Percentiles rank a stretch among this genome's conserved stretches.
Evolutionary conservation across 2,329 filamentous ascomycete genomes (phyloP).

Genomic region (Rutstroemia sp.): DNA sequence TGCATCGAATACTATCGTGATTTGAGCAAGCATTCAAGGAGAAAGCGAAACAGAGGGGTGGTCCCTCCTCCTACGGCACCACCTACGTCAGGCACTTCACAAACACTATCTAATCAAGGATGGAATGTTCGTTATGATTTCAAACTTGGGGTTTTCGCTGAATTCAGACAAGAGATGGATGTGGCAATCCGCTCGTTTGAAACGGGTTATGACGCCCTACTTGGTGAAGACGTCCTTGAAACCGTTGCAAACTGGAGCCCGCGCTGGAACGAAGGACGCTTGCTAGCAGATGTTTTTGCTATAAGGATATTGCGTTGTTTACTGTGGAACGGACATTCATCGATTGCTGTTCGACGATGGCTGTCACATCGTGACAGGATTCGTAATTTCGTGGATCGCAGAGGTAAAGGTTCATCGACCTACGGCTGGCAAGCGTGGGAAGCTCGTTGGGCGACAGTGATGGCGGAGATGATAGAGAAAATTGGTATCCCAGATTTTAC

Average conservation of each 20-base stretch:
- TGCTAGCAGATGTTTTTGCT: conserved; percentile 73
- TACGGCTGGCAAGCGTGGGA: conserved; percentile 97
- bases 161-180: conserved; percentile 91
- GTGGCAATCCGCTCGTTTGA: conserved; percentile 79
- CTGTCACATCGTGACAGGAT: conserved; percentile 67
- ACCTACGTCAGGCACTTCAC: conserved; percentile 75
- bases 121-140: conserved; percentile 96
- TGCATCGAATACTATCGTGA: conserved; percentile 90
- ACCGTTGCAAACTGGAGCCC: conserved; percentile 84
- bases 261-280: conserved; percentile 87
- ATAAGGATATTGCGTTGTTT: conserved; percentile 77
- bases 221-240: conserved; percentile 79
- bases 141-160: conserved; percentile 83
- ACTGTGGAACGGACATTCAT: conserved; percentile 73
- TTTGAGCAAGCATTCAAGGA: conserved; percentile 81
- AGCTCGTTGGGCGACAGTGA: conserved; percentile 59
- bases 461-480: conserved; percentile 54
- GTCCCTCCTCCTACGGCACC: conserved; percentile 76
- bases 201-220: conserved; percentile 74
- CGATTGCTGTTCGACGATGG: conserved; percentile 75
- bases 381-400: conserved; percentile 69
- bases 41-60: conserved; percentile 75
- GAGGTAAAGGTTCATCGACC: conserved; percentile 76
- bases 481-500: conserved; percentile 44
- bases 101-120: conserved; percentile 74